Evolutionary conservation across 371 early-diverging fungal genomes (phyloP), one percentile per base, ranked within the genome.

Genomic region (Apophysomyces variabilis): DNA sequence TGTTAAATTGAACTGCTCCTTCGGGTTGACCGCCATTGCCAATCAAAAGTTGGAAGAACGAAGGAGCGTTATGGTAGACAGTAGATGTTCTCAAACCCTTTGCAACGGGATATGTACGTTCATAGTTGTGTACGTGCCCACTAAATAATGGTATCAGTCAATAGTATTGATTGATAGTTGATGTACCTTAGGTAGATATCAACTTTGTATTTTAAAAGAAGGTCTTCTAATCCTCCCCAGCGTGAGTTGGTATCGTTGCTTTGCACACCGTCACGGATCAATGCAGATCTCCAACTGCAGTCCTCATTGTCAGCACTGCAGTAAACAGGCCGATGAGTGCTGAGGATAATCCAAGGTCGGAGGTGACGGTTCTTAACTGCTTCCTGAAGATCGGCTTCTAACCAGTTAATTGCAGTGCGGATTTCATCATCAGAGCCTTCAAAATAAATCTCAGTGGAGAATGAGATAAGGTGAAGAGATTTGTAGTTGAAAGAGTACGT

Each of bases 401-500:
- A 38, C 82, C 82, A 82, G 45, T 82, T 70, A 6, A 74, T 13
- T n/a, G 75, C 74, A 1, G 74, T 73, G n/a, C 62, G 9, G 4
- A 78, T 71, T 58, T 76, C 72, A 1, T 66, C 70, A 0, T 54
- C 60, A 6, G 62, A 66, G 4, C 79, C 80, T 50, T 69, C 67
- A 54, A 82, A 78, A 38, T 70, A 76, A 11, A 74, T 62, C 39
- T 82, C 82, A 1, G 80, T 82, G 9, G 79, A 77, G 56, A 79
- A 79, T 1, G 82, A 75, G 7, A 82, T 67, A 2, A 82, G 60
- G 46, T 82, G 80, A 11, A 82, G 68, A 0, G 77, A 76, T 50
- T 79, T 79, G 60, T 82, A 82, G 38, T 79, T 68, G 41, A 77
- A 71, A 1, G 79, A 79, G 43, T 79, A 82, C 64, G 74, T 66